Evolutionary conservation across 73 alveolate species (phyloP).

Genomic region (Tetrahymena elliotti): DNA sequence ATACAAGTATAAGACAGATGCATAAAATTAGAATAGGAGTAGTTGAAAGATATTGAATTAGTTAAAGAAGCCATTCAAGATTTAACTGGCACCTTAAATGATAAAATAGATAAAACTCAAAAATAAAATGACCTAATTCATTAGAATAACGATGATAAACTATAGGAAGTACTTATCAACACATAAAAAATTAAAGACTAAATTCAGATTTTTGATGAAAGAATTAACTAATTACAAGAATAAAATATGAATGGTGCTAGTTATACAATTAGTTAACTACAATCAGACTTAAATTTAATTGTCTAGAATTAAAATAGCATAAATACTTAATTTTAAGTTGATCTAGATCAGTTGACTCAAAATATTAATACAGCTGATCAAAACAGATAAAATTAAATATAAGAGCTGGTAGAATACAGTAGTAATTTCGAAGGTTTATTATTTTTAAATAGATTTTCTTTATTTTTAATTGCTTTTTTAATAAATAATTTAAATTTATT

Average conservation of each 20-base stretch:
- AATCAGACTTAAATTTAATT: not conserved
- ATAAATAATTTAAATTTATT: too few species aligned
- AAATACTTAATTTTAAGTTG: not conserved
- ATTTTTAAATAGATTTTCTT: not conserved
- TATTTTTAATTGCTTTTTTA: not conserved
- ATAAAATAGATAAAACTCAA: not conserved
- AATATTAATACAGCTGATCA: not conserved
- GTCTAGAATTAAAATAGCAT: not conserved
- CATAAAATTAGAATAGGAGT: constrained; percentile 20
- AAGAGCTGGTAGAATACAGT: not conserved
- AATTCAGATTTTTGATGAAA: not conserved
- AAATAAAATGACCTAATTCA: not conserved
- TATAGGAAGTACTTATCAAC: not conserved
- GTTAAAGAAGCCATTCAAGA: constrained; percentile 24
- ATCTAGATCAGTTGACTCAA: not conserved
- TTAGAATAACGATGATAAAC: not conserved
- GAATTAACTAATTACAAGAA: not conserved
- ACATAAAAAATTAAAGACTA: not conserved
- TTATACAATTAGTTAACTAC: not conserved
- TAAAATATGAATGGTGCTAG: not conserved
- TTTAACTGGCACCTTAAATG: not conserved
- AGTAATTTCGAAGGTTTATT: not conserved
- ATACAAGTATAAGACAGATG: not conserved
- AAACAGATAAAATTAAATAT: not conserved
- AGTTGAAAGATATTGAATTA: not conserved